Percentiles rank a stretch among this genome's conserved stretches.
These are phyloP conservation scores for Paracoccidioides lutzii DNA, from an alignment of 2,329 filamentous ascomycete species.

Conservation along the genomic window DNA sequence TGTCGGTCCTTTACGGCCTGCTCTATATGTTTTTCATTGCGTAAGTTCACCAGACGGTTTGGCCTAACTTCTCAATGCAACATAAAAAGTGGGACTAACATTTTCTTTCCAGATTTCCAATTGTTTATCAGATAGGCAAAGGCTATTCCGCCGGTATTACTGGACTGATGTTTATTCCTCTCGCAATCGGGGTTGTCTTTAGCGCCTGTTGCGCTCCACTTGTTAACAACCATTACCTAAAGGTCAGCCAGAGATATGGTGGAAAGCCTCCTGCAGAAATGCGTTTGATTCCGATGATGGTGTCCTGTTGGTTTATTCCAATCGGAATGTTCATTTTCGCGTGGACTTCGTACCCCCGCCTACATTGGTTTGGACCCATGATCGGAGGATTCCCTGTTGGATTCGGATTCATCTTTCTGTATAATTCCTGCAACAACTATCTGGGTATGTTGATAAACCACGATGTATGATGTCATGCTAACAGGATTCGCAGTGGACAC, in stretches of 20 bases:
- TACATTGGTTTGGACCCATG: slow-evolving; percentile 60
- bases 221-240: slow-evolving; percentile 72
- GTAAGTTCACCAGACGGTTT: slow-evolving; percentile 36
- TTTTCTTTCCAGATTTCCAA: slow-evolving; percentile 28
- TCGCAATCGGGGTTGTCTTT: slow-evolving; percentile 60
- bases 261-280: slow-evolving; percentile 65
- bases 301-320: slow-evolving; percentile 59
- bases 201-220: slow-evolving; percentile 56
- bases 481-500: slow-evolving; percentile 39
- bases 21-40: slow-evolving; percentile 42
- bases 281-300: slow-evolving; percentile 73
- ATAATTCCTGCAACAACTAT: slow-evolving; percentile 68
- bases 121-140: slow-evolving; percentile 67
- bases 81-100: slow-evolving; percentile 8
- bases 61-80: neutral
- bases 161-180: slow-evolving; percentile 75
- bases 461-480: neutral
- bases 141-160: slow-evolving; percentile 61
- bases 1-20: slow-evolving; percentile 55
- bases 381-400: slow-evolving; percentile 60
- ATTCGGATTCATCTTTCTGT: slow-evolving; percentile 73
- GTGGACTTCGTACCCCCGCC: slow-evolving; percentile 51
- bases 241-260: slow-evolving; percentile 47
- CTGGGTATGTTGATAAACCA: slow-evolving; percentile 28
- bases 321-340: slow-evolving; percentile 55